Conservation (phyloP, 805 yeast species). For the Isabelozyma rhagii region DNA sequence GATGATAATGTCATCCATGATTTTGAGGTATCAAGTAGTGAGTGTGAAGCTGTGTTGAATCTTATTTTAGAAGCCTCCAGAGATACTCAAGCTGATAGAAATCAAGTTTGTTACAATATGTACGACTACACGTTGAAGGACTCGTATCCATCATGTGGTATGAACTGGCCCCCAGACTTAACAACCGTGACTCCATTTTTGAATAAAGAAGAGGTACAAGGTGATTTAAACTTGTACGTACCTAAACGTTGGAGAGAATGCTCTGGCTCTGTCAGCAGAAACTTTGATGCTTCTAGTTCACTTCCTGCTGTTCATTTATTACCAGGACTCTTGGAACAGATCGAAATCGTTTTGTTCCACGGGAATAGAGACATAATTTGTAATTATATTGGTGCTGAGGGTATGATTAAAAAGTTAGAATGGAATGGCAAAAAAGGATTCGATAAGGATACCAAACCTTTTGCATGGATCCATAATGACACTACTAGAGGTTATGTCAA, state of each 20-base stretch:
- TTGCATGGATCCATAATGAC: conserved; percentile 46
- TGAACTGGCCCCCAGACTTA: conserved; percentile 83
- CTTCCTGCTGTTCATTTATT: conserved; percentile 62
- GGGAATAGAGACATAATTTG: conserved; percentile 91
- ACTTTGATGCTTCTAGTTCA: conserved; percentile 50
- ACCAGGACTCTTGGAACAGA: conserved; percentile 57
- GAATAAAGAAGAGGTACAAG: conserved; percentile 41
- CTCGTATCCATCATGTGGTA: conserved; percentile 81
- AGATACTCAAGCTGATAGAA: conserved; percentile 20
- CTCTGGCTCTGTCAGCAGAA: conserved; percentile 50
- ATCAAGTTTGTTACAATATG: conserved; percentile 69
- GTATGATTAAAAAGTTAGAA: conserved; percentile 54
- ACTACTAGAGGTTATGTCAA: conserved; percentile 36
- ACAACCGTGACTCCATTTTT: conserved; percentile 49
- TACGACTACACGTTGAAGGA: conserved; percentile 76
- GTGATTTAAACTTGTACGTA: conserved; percentile 47
- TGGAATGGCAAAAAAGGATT: conserved; percentile 66
- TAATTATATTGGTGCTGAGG: conserved; percentile 73
- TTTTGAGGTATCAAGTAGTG: conserved; percentile 21
- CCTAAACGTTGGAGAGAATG: conserved; percentile 75
- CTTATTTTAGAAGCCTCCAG: conserved; percentile 31
- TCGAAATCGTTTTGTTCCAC: conserved; percentile 70
- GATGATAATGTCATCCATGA: conserved; percentile 13
- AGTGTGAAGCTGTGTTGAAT: conserved; percentile 50
- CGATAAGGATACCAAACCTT: conserved; percentile 24